Percentiles rank a stretch among this genome's conserved stretches.
phyloP scores from a whole-genome alignment of 1,139 yeast genomes.

The Sugiyamaella grinbergsii region DNA sequence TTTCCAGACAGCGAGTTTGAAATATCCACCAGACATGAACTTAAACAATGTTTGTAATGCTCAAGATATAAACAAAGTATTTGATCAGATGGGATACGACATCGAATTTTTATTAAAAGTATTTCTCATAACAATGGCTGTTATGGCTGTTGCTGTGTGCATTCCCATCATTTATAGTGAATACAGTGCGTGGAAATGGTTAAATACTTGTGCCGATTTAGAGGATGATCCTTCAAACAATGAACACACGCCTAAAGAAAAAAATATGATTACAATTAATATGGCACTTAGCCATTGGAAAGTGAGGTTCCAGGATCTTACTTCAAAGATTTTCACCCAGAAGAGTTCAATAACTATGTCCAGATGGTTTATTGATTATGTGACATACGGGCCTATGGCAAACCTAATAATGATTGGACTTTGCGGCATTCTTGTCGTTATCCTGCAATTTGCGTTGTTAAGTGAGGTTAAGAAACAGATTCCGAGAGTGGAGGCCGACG shows the following conservation, averaged over 20 bases:
- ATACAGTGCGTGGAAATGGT: slow-evolving; percentile 53
- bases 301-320: slow-evolving; percentile 23
- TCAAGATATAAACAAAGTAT: slow-evolving; percentile 21
- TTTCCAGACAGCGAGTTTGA: slow-evolving; percentile 21
- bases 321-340: slow-evolving; percentile 19
- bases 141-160: slow-evolving; percentile 46
- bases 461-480: slow-evolving; percentile 31
- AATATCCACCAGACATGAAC: slow-evolving; percentile 23
- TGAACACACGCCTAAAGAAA: slow-evolving; percentile 7
- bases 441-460: slow-evolving; percentile 48
- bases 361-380: slow-evolving; percentile 43
- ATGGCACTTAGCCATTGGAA: slow-evolving; percentile 23
- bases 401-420: slow-evolving; percentile 46
- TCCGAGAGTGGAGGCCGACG: slow-evolving; percentile 26
- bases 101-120: slow-evolving; percentile 2
- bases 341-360: slow-evolving; percentile 24
- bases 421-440: slow-evolving; percentile 47
- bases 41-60: slow-evolving; percentile 18
- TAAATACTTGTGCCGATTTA: slow-evolving; percentile 36
- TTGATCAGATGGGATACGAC: slow-evolving; percentile 17
- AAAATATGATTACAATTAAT: slow-evolving; percentile 18
- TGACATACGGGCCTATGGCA: slow-evolving; percentile 38
- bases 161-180: slow-evolving; percentile 51
- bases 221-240: background rate
- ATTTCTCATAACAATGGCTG: slow-evolving; percentile 41